Evolutionary conservation across 352 stramenopile genomes (phyloP).

Genomic region (Phytophthora multivora): DNA sequence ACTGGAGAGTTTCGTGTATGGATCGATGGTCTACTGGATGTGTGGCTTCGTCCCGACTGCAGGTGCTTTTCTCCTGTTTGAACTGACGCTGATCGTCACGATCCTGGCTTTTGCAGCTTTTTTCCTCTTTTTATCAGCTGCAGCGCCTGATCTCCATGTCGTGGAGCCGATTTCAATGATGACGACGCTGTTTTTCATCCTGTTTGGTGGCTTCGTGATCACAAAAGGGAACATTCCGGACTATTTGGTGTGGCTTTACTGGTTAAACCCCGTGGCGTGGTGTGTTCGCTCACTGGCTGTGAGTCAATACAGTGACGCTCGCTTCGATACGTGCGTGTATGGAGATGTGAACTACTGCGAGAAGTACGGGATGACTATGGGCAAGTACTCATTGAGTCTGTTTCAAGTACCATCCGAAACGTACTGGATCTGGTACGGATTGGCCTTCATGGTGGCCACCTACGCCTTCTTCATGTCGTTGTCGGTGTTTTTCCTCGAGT

Average conservation of each 20-base stretch:
- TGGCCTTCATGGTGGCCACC: slow-evolving; percentile 23
- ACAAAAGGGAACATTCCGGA: slow-evolving; percentile 42
- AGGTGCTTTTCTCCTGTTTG: slow-evolving; percentile 40
- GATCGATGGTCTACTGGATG: no score
- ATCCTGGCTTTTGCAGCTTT: slow-evolving; percentile 42
- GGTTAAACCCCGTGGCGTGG: slow-evolving; percentile 55
- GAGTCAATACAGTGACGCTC: slow-evolving; percentile 32
- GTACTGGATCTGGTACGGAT: slow-evolving; percentile 32
- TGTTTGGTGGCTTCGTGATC: slow-evolving; percentile 48
- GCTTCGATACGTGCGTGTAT: slow-evolving; percentile 30
- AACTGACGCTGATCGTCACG: slow-evolving; percentile 36
- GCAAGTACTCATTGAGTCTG: slow-evolving; percentile 37
- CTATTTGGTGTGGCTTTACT: slow-evolving; percentile 38
- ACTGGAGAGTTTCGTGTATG: no score
- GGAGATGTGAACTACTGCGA: slow-evolving; percentile 33
- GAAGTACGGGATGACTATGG: slow-evolving; percentile 29
- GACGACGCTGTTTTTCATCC: slow-evolving; percentile 38
- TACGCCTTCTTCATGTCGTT: slow-evolving; percentile 44
- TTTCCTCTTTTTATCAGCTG: slow-evolving; percentile 46
- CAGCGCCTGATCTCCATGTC: slow-evolving; percentile 32
- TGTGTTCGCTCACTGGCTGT: slow-evolving; percentile 33
- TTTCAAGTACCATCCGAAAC: slow-evolving; percentile 35
- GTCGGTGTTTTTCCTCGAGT: slow-evolving; percentile 36
- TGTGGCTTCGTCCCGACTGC: slow-evolving; percentile 20
- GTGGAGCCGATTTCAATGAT: slow-evolving; percentile 44